Evolutionary conservation across 768 basidiomycete genomes (phyloP), one percentile per base, ranked within the genome.

Genomic region (Mycena alexandri): DNA sequence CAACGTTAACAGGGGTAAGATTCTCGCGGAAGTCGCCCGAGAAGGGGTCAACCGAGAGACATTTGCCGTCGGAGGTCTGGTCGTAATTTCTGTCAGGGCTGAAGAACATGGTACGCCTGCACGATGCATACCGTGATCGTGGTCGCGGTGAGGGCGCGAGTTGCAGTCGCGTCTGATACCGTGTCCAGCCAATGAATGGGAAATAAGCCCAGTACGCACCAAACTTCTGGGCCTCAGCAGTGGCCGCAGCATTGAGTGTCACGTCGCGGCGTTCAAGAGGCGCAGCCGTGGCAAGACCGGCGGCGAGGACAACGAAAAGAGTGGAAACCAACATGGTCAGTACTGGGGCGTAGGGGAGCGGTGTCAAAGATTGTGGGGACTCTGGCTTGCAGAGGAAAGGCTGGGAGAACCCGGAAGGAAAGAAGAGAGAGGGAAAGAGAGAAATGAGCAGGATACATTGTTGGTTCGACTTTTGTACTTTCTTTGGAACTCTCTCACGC

Each of bases 1-100:
- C 69, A 14, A 60, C 61, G 6, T 36, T 50, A 8, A 75, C 63
- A 17, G 74, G 74, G n/a, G 67, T 75, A 3, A 73, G 59, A 48
- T 75, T 75, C 56, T 72, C 67, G 51, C 74, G 70, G 61, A 73
- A 73, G 51, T 75, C 74, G 25, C 74, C 74, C 8, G 69, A 69
- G 58, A 69, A 50, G 41, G 70, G 69, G 64, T 75, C 63, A 41
- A 75, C 68, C 1, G 72, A 61, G 24, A 75, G 71, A 61, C 74
- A 75, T 61, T 71, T 50, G n/a, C 74, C 74, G 47, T 65, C 56
- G n/a, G 69, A 68, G 50, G 74, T 75, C 71, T 74, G 19, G n/a
- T 6, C 36, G n/a, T 33, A 38, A 51, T 53, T 51, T 43, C 29
- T 29, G 3, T 29, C 10, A 44, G 21, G 34, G 25, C 29, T 21